Evolutionary conservation across 805 yeast genomes (phyloP).

Genomic region (Barnettozyma sp.): DNA sequence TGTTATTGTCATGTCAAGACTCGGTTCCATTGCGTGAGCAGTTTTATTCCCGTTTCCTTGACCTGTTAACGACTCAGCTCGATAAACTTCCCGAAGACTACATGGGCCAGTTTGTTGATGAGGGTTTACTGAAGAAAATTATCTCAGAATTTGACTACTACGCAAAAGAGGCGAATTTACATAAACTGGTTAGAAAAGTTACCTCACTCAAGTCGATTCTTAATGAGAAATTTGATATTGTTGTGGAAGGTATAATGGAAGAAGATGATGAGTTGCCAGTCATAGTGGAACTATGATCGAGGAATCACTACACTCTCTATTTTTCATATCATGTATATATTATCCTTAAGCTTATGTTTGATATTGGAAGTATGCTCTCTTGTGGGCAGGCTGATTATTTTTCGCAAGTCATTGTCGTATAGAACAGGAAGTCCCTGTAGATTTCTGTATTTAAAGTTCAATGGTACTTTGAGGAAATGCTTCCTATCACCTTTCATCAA

Average conservation of each 20-base stretch:
- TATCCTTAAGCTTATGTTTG: constrained; percentile 17
- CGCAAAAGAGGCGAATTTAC: constrained; percentile 19
- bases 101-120: constrained; percentile 28
- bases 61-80: constrained; percentile 32
- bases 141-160: constrained; percentile 23
- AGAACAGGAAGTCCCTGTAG: constrained; percentile 18
- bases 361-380: constrained; percentile 2
- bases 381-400: constrained; percentile 16
- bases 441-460: constrained; percentile 13
- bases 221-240: constrained; percentile 13
- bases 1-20: constrained; percentile 33
- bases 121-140: constrained; percentile 14
- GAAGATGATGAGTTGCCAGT: constrained; percentile 24
- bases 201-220: constrained; percentile 15
- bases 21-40: constrained; percentile 21
- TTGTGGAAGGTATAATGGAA: constrained; percentile 14
- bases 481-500: constrained; percentile 12
- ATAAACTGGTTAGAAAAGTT: constrained; percentile 13
- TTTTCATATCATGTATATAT: constrained; percentile 14
- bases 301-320: too few relatives aligned
- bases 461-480: constrained; percentile 7
- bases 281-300: constrained; percentile 14
- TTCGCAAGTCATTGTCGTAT: constrained; percentile 9
- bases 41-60: constrained; percentile 30
- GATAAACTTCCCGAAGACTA: constrained; percentile 38